Evolutionary conservation across 2,329 filamentous ascomycete species (phyloP).

Genomic region (Monilinia aucupariae): DNA sequence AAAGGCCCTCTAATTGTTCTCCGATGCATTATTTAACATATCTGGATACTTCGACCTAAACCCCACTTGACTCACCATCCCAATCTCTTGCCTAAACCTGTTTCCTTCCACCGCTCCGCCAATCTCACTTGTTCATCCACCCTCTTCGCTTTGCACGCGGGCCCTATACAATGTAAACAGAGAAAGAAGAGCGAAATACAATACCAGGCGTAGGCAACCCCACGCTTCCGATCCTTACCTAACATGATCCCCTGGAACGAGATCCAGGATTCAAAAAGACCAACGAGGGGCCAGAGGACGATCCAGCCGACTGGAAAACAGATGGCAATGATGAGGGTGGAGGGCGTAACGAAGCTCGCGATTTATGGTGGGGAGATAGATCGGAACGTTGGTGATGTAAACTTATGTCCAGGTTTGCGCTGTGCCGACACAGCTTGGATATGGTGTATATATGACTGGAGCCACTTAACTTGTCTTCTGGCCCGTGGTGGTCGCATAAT

Average conservation of each 20-base stretch:
- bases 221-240: slow-evolving; percentile 23
- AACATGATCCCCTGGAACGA: slow-evolving; percentile 27
- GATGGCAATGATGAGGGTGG: neutral
- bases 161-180: slow-evolving; percentile 24
- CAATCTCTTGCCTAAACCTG: neutral
- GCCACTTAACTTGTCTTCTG: neutral
- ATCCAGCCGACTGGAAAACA: slow-evolving; percentile 15
- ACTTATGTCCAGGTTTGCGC: neutral
- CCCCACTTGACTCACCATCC: slow-evolving; percentile 23
- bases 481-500: neutral
- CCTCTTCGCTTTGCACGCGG: slow-evolving; percentile 26
- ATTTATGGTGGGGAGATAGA: neutral
- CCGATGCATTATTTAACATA: slow-evolving; percentile 23
- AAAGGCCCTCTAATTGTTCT: slow-evolving; percentile 24
- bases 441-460: neutral
- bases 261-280: slow-evolving; percentile 23
- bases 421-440: neutral
- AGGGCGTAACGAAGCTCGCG: neutral
- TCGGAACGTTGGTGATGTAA: neutral
- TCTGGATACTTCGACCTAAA: slow-evolving; percentile 28
- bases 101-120: slow-evolving; percentile 18
- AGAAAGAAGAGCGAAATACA: slow-evolving; percentile 23
- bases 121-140: slow-evolving; percentile 23
- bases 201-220: slow-evolving; percentile 25
- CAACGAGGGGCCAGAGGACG: slow-evolving; percentile 21